Evolutionary conservation across 2,329 filamentous ascomycete species (phyloP).

Genomic region (Trichoderma sp.): DNA sequence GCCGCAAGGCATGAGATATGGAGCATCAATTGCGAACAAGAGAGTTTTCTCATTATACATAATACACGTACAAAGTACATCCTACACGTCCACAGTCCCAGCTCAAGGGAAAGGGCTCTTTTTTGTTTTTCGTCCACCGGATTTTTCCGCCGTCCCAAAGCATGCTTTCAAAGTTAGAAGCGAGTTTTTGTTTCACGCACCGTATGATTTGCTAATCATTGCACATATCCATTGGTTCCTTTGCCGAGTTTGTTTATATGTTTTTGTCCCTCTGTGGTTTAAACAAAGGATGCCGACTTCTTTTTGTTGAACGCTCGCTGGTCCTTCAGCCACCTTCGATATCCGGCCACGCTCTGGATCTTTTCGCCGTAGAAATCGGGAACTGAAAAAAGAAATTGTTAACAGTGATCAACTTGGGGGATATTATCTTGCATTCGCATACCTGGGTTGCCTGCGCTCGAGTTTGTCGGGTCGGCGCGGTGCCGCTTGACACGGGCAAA

Average conservation of each 20-base stretch:
- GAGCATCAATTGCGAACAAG: slow-evolving; percentile 33
- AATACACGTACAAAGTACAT: slow-evolving; percentile 31
- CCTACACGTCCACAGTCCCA: slow-evolving; percentile 26
- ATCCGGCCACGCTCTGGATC: slow-evolving; percentile 89
- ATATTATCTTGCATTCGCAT: slow-evolving; percentile 31
- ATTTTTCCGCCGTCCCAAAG: slow-evolving; percentile 18
- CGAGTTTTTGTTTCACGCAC: neutral
- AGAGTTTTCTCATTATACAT: slow-evolving; percentile 35
- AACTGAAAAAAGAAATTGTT: slow-evolving; percentile 50
- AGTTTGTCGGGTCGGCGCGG: slow-evolving; percentile 86
- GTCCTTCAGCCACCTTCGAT: slow-evolving; percentile 95
- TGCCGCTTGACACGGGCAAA: slow-evolving; percentile 89
- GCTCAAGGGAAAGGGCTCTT: slow-evolving; percentile 2
- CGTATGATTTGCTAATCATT: neutral
- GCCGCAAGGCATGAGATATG: neutral
- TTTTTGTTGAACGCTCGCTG: slow-evolving; percentile 97
- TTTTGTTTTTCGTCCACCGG: slow-evolving; percentile 23
- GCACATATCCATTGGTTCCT: neutral
- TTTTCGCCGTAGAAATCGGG: slow-evolving; percentile 99
- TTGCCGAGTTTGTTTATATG: neutral
- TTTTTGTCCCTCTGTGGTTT: slow-evolving; percentile 36
- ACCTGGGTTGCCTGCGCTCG: slow-evolving; percentile 85
- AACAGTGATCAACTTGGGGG: neutral
- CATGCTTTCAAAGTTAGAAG: slow-evolving; percentile 1
- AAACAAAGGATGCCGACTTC: slow-evolving; percentile 72